A percentile compares a stretch with the other conserved stretches of the same genome.
Conservation (phyloP, 2,329 filamentous ascomycete genomes). For the Sphaerulina populicola region DNA sequence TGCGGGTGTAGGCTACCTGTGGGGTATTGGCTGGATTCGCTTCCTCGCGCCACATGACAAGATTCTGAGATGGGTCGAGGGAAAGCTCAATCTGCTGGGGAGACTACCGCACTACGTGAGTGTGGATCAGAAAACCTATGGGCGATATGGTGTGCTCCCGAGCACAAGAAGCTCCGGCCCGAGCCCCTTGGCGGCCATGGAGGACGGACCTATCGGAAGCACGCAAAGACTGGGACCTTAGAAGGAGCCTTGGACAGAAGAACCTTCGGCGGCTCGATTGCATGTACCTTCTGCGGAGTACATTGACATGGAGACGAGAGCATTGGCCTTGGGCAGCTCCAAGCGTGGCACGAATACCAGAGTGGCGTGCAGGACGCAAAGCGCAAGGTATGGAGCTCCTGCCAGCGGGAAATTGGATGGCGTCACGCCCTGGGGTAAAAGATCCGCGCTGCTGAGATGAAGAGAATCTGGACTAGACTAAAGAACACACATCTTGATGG, state of each 20-base stretch:
- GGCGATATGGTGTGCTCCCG: constrained; percentile 81
- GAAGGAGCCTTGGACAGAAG: not conserved
- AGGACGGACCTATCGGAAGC: constrained; percentile 51
- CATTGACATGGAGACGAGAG: not conserved
- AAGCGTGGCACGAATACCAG: not conserved
- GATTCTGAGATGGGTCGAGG: constrained; percentile 78
- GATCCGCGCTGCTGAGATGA: not conserved
- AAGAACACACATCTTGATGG: too few relatives aligned
- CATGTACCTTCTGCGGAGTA: not conserved
- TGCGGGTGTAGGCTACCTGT: constrained; percentile 74
- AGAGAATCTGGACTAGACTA: not conserved
- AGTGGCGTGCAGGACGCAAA: not conserved
- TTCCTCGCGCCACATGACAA: constrained; percentile 84
- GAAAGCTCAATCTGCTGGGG: constrained; percentile 74
- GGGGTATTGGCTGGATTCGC: constrained; percentile 81
- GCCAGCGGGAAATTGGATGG: not conserved
- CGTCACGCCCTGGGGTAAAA: not conserved
- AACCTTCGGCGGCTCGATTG: too few relatives aligned
- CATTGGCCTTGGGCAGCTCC: not conserved
- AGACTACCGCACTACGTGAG: constrained; percentile 86
- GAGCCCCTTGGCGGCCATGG: constrained; percentile 26
- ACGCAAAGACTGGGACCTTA: constrained; percentile 63
- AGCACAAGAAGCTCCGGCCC: constrained; percentile 22
- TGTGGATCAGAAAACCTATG: constrained; percentile 92
- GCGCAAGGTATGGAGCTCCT: not conserved